Percentiles rank a stretch among this genome's conserved stretches.
Evolutionary conservation across 495 filamentous ascomycete species (phyloP).

Genomic region (Podospora sp.): DNA sequence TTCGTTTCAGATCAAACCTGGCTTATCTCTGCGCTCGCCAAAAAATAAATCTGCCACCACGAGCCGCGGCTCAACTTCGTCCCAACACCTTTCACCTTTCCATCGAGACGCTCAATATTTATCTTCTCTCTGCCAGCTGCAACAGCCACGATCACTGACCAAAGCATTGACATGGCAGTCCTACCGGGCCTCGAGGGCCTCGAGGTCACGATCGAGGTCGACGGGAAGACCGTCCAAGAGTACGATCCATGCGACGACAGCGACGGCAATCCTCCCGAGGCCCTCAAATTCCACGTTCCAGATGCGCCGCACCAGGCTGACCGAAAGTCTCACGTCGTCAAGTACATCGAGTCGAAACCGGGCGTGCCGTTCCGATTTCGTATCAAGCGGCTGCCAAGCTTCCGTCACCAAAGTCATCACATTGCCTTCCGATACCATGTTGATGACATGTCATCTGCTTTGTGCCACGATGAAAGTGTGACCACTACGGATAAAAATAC

Average conservation of each 20-base stretch:
- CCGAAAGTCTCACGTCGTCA: background rate
- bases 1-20: too few relatives aligned
- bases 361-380: conserved; percentile 14
- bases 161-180: conserved; percentile 36
- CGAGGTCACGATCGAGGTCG: conserved; percentile 31
- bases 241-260: conserved; percentile 34
- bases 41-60: too few relatives aligned
- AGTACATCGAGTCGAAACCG: conserved; percentile 27
- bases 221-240: conserved; percentile 30
- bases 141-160: too few relatives aligned
- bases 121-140: too few relatives aligned
- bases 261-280: background rate
- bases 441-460: background rate
- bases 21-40: too few relatives aligned
- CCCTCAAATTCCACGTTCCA: background rate
- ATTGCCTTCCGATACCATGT: background rate
- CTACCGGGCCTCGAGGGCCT: conserved; percentile 35
- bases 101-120: too few relatives aligned
- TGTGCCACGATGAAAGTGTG: background rate
- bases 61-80: too few relatives aligned
- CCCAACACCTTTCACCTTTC: too few relatives aligned
- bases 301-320: background rate
- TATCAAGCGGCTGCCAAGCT: background rate
- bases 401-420: background rate
- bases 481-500: background rate